Base-by-base conservation (phyloP, 2,329 filamentous ascomycete genomes). In the Aschersonia sp. region DNA sequence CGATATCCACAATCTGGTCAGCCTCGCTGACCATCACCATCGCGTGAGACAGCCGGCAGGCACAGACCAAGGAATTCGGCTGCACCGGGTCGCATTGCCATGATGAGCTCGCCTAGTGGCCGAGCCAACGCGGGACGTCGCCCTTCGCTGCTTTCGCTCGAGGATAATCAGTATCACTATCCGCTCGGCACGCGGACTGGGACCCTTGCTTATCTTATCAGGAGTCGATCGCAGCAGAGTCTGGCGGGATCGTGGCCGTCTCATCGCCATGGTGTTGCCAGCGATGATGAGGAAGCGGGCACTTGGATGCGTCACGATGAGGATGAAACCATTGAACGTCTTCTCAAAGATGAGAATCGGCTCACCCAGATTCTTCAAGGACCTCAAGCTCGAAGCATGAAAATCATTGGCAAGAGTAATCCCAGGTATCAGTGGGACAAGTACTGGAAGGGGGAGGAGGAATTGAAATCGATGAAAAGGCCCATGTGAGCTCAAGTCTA, bases 351-450 rank as follows among this genome's bases (percentile, higher is more conserved):
- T 47, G 78, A 81, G 62, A 73, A 74, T 33, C 76, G 78, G 29
- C 62, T 81, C 46, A 77, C 67, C 49, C 69, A 72, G 51, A 68
- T 83, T 50, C 73, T 83, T 47, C 72, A 75, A 57, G 76, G 75
- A n/a, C 80, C 83, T 3, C 79, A 85, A 61, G 83, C 88, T 74
- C 75, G 86, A 52, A 88, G 83, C 59, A 85, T 88, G 76, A 77
- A 87, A 47, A 72, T 97, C 56, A 94, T 96, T 61, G 90, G 90
- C 42, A 86, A 86, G 57, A 87, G 78, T 54, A 96, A 92, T 61
- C 85, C 87, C 14, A 71, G 86, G 51, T 95, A 94, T 65, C 76
- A 76, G 52, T 96, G 88, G 83, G 83, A 88, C 60, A 76, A 75
- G 51, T 96, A 95, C 62, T 94, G 85, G 77, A 94, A 86, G 63